phyloP scores from a whole-genome alignment of 202 grass and related monocot species.

The Carex arenaria region DNA sequence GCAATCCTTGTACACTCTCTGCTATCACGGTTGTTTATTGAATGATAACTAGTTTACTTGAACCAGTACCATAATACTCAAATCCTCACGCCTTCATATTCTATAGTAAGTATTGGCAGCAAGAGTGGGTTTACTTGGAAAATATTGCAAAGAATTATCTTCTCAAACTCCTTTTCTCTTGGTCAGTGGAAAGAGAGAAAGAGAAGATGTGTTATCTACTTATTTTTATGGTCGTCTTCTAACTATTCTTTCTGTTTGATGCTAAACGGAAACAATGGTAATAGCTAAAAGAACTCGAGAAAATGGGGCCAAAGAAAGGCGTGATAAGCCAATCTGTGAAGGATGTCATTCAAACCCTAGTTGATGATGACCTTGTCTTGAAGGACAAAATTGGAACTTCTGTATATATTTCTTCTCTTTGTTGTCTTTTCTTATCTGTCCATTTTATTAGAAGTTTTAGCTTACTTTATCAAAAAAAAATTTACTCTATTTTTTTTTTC shows the following conservation, averaged over 20 bases:
- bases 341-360: constrained; percentile 91
- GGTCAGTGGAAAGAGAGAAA: neutral
- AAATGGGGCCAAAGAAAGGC: constrained; percentile 90
- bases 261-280: neutral
- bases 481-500: too few relatives aligned
- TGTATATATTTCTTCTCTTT: constrained; percentile 37
- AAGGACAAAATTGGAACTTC: constrained; percentile 98
- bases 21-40: neutral
- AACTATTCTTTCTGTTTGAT: neutral
- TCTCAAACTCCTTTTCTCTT: neutral
- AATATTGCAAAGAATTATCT: neutral
- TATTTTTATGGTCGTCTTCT: neutral
- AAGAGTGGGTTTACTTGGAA: neutral
- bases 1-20: neutral
- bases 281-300: constrained; percentile 96
- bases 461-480: constrained; percentile 1
- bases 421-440: neutral
- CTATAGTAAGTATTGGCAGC: neutral
- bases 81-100: neutral
- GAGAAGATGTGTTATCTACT: neutral
- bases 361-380: constrained; percentile 98
- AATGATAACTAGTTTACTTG: neutral
- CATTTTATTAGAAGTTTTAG: neutral
- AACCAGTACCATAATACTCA: neutral
- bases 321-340: constrained; percentile 96